Conservation (phyloP, 176 grass and related monocot genomes). For the Raddia guianensis region DNA sequence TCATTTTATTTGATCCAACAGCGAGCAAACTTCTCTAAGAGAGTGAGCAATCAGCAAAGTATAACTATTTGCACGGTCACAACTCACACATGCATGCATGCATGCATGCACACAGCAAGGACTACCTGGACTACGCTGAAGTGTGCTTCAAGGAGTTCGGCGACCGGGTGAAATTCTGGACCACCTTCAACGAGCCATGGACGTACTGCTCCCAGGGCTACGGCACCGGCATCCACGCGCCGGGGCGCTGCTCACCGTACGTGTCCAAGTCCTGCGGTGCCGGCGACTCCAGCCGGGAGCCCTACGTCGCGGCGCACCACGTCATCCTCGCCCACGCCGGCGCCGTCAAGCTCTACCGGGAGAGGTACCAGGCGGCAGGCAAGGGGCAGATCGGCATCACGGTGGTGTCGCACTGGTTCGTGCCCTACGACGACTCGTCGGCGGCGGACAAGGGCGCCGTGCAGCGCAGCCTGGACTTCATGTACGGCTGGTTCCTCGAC, state of each 20-base stretch:
- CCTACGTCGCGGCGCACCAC: constrained; percentile 58
- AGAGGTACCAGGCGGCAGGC: constrained; percentile 52
- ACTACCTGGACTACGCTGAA: constrained; percentile 57
- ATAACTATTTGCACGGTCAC: background rate
- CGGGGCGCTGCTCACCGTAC: constrained; percentile 47
- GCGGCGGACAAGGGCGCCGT: constrained; percentile 34
- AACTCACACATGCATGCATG: too few relatives aligned
- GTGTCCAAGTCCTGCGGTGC: constrained; percentile 25
- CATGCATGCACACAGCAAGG: constrained; percentile 41
- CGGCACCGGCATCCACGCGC: constrained; percentile 37
- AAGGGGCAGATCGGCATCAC: constrained; percentile 60
- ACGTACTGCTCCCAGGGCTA: constrained; percentile 54
- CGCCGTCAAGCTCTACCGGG: constrained; percentile 48
- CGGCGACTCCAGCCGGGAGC: constrained; percentile 58
- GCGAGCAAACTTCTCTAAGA: too few relatives aligned
- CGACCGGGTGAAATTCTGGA: constrained; percentile 82
- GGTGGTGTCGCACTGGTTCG: constrained; percentile 45
- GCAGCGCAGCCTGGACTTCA: constrained; percentile 62
- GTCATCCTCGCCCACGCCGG: constrained; percentile 51
- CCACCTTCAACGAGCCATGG: constrained; percentile 62
- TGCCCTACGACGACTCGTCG: constrained; percentile 36
- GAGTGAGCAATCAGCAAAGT: too few relatives aligned
- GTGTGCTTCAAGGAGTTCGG: constrained; percentile 79
- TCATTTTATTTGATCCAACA: too few relatives aligned
- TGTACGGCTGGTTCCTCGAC: constrained; percentile 70